Base-by-base conservation (phyloP, 495 filamentous ascomycete species). In the Wilcoxina mikolae region DNA sequence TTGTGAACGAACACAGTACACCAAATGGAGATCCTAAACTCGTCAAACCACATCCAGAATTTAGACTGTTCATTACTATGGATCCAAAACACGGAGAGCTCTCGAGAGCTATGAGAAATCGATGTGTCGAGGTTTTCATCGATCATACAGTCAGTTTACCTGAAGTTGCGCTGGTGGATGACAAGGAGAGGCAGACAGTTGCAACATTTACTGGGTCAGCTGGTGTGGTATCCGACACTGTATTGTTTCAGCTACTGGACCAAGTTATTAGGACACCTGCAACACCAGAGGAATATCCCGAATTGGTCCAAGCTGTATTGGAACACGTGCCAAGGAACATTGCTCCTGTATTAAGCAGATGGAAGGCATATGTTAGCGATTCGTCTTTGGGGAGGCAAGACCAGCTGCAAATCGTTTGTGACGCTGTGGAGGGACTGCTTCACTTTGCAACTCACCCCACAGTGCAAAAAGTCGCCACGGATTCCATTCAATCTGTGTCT, bases 21-120 rank as follows among this genome's bases (percentile, higher is more conserved):
- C 76, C 80, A 18, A 80, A 90, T 66, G 93, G 91, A 15, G 82
- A 84, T 56, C 82, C 89, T 31, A 78, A 82, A 53, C 69, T 91
- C 24, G 77, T 99, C 39, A 76, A 70, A 49, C 87, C 90, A 2
- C 89, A 95, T 72, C 77, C 84, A 0, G 78, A 84, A 44, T 99
- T 96, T 68, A 77, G 93, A 52, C 74, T 99, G 10, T 96, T 99
- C 69, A 68, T 99, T 58, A 96, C 89, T 2, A 85, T 94, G 73
- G 90, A 99, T 67, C 82, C 93, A 42, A 80, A 80, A 23, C 82
- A 94, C 68, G 93, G 93, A 9, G 93, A 99, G 65, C 74, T 99
- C 23, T 96, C 93, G 5, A 76, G 90, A 53, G 93, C 93, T 2
- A 96, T 99, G 93, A 76, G 93, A 51, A 99, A 99, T 67, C 77